Base-by-base conservation (phyloP, 1,139 yeast genomes). In the Magnusiomyces fungicola region DNA sequence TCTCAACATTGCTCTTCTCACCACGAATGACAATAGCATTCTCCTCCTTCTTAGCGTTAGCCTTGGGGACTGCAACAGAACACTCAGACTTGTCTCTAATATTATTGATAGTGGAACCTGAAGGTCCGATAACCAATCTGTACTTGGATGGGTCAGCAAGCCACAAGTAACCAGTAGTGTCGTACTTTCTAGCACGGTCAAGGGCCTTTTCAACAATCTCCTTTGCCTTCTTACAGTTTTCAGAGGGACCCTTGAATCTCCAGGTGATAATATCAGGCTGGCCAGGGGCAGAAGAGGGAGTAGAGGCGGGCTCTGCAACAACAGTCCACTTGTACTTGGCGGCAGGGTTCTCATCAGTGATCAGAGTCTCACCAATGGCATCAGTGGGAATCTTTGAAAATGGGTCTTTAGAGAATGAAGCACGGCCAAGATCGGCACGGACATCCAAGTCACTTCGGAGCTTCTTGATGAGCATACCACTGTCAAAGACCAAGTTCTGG, bases 51-150 rank as follows among this genome's bases (percentile, higher is more conserved):
- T 73, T 72, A 55, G 81, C 84, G 50, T 65, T 69, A 36, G 72
- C 67, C 67, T 79, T 78, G 56, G 95, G 95, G 50, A 85, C 79
- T 48, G 74, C 73, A 57, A 86, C 77, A 54, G 78, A 74, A 47
- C 84, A 73, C 40, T 76, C 79, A 21, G 83, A 70, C 54, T 74
- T 71, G 40, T 70, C 71, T 68, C 95, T 80, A 53, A 87, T 76
- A 55, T 71, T 71, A 60, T 76, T 80, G 60, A 87, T 74, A 56
- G 77, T 80, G 33, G 81, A 68, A 45, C 96, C 96, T 58, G 79
- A 82, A 22, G 88, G 81, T 5, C 96, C 96, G 58, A 88, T 76
- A 46, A 87, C 73, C 65, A 75, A 76, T 52, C 84, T 76, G 60
- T 77, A 76, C 46, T 66, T 64, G 33, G 65, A 61, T n/a, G 75